Evolutionary conservation across 2,329 filamentous ascomycete species (phyloP).

Genomic region (Aspergillus flavus): DNA sequence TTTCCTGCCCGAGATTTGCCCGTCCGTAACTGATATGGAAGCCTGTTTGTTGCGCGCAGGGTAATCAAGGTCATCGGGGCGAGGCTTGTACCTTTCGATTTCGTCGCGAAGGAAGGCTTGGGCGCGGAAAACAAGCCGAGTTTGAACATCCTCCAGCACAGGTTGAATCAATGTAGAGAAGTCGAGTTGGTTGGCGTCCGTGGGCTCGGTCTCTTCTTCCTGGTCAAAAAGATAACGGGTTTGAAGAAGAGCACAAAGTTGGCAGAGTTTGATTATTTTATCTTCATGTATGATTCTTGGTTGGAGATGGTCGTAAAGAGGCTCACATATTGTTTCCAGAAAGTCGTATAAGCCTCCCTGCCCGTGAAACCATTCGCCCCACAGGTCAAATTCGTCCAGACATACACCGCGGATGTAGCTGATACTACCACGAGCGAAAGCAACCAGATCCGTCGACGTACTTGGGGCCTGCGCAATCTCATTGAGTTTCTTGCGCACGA

Average conservation of each 20-base stretch:
- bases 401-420: slow-evolving; percentile 68
- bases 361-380: slow-evolving; percentile 67
- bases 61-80: slow-evolving; percentile 67
- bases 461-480: slow-evolving; percentile 61
- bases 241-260: slow-evolving; percentile 67
- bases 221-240: slow-evolving; percentile 65
- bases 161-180: slow-evolving; percentile 65
- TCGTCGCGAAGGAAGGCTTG: slow-evolving; percentile 65
- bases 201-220: slow-evolving; percentile 55
- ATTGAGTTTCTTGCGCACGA: slow-evolving; percentile 62
- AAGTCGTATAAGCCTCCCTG: slow-evolving; percentile 67
- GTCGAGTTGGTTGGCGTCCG: slow-evolving; percentile 59
- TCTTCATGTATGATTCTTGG: slow-evolving; percentile 69
- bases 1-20: slow-evolving; percentile 59
- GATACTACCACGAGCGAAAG: slow-evolving; percentile 66
- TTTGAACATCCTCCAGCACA: slow-evolving; percentile 68
- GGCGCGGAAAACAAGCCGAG: slow-evolving; percentile 66
- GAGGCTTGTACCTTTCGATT: slow-evolving; percentile 67
- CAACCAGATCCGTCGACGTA: slow-evolving; percentile 64
- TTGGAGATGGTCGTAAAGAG: slow-evolving; percentile 66
- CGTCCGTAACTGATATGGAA: slow-evolving; percentile 43
- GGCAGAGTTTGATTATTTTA: slow-evolving; percentile 67
- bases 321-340: slow-evolving; percentile 67
- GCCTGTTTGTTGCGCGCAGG: slow-evolving; percentile 55
- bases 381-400: slow-evolving; percentile 68